These are phyloP conservation scores for Babesia gibsoni DNA, from an alignment of 169 alveolate genomes.

Conservation along the genomic window DNA sequence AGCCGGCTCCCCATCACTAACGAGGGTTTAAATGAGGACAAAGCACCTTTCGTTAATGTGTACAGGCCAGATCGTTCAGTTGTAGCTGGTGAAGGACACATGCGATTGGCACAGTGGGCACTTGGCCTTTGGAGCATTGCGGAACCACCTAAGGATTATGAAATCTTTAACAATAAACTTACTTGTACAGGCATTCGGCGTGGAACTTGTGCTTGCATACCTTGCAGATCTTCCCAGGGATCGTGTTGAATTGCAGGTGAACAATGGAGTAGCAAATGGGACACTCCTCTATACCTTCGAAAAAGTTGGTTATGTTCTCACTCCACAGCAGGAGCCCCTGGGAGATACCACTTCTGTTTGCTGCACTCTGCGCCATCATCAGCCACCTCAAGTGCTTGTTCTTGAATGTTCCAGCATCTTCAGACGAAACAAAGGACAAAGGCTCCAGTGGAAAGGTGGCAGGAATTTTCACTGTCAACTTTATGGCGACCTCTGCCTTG, in stretches of 20 bases:
- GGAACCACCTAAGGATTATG: conserved; percentile 51
- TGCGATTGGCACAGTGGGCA: conserved; percentile 61
- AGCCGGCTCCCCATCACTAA: background rate
- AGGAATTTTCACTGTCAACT: conserved; percentile 43
- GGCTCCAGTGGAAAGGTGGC: conserved; percentile 58
- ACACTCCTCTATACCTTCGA: conserved; percentile 56
- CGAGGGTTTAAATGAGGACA: background rate
- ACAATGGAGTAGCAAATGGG: conserved; percentile 58
- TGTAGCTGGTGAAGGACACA: conserved; percentile 19
- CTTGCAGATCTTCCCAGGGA: conserved; percentile 51
- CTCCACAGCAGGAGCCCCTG: conserved; percentile 58
- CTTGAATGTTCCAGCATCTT: conserved; percentile 27
- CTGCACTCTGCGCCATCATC: conserved; percentile 49
- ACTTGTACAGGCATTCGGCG: conserved; percentile 56
- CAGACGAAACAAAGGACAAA: conserved; percentile 35
- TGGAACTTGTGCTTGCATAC: conserved; percentile 65
- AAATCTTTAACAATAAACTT: background rate
- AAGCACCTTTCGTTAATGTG: background rate
- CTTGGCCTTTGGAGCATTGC: conserved; percentile 59
- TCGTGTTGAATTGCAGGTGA: conserved; percentile 59
- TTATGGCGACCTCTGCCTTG: conserved; percentile 40
- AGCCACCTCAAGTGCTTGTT: conserved; percentile 49
- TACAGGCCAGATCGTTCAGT: background rate
- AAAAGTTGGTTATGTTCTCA: conserved; percentile 45
- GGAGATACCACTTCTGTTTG: conserved; percentile 41